Base-by-base conservation (phyloP, 1,139 yeast species). In the Magnusiomyces starmeri region DNA sequence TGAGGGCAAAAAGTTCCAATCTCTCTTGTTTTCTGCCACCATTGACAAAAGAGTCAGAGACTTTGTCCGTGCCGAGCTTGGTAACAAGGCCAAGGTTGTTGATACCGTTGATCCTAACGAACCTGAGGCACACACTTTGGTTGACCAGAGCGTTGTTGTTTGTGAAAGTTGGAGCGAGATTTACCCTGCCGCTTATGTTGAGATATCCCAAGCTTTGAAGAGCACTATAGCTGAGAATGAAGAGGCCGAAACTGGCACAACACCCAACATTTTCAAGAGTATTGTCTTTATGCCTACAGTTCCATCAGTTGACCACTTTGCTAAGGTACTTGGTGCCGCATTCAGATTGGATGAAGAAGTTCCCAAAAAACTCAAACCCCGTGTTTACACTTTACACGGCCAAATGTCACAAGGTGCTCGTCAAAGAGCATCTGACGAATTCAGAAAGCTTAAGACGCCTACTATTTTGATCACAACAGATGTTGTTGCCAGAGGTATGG, bases 401-500 rank as follows among this genome's bases (percentile, higher is more conserved):
- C 80, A 83, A 64, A 70, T 85, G 70, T 67, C 82, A 32, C 96
- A 86, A 67, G 69, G 73, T 42, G 74, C 73, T 39, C 79, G 96
- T 67, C 83, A 81, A 62, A 70, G 74, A 55, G 69, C 79, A 25
- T 81, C 85, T 53, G 72, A 71, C 51, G 65, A 62, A 22, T 87
- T 84, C 74, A 77, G 84, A 64, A 66, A 63, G 44, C 63, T 74
- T 29, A 63, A 69, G 41, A 69, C 72, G 26, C 48, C 48, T n/a
- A 83, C 86, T 52, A 64, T 90, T 43, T 74, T 90, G 52, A 78
- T 90, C 49, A 84, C 95, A 46, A 87, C 96, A 1, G 96, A 90
- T 70, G 97, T 92, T 52, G 95, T 92, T 58, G 97, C 97, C 2
- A 82, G 97, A 72, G 97, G 98, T 62, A 82, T 92, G 82, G 96